Evolutionary conservation across 495 filamentous ascomycete species (phyloP).

Genomic region (Cairneyella variabilis): DNA sequence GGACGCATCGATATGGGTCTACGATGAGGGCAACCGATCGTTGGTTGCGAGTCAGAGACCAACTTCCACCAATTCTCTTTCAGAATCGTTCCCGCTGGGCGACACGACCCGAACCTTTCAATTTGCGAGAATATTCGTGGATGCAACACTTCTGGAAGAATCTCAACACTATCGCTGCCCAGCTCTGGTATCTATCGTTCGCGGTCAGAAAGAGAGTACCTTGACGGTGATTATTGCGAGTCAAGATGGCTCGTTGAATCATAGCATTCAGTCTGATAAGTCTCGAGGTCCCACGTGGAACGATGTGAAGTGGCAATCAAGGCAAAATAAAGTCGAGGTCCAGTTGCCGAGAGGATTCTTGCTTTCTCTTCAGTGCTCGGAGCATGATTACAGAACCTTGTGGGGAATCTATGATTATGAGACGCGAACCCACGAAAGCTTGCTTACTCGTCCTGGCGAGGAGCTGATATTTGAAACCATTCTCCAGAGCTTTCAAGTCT

Average conservation of each 20-base stretch:
- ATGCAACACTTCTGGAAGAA: slow-evolving; percentile 65
- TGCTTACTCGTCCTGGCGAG: slow-evolving; percentile 65
- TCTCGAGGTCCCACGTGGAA: slow-evolving; percentile 71
- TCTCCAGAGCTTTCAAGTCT: slow-evolving; percentile 68
- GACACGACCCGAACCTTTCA: slow-evolving; percentile 67
- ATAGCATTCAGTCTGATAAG: slow-evolving; percentile 67
- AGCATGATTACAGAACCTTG: slow-evolving; percentile 68
- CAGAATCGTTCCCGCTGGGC: slow-evolving; percentile 67
- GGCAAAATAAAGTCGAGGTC: slow-evolving; percentile 55
- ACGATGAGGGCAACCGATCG: slow-evolving; percentile 37
- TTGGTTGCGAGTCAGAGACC: slow-evolving; percentile 17
- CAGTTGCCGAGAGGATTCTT: slow-evolving; percentile 65
- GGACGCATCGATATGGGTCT: slow-evolving; percentile 71
- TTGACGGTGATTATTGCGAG: slow-evolving; percentile 67
- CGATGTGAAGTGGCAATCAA: slow-evolving; percentile 70
- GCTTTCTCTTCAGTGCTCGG: slow-evolving; percentile 62
- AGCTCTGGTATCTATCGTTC: slow-evolving; percentile 67
- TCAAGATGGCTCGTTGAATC: slow-evolving; percentile 69
- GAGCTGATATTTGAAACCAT: slow-evolving; percentile 57
- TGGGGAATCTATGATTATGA: slow-evolving; percentile 82
- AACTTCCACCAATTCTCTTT: slow-evolving; percentile 40
- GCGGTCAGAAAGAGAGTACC: slow-evolving; percentile 61
- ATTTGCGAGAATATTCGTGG: slow-evolving; percentile 69
- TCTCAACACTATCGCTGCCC: slow-evolving; percentile 61
- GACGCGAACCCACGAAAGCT: slow-evolving; percentile 61